A percentile compares a stretch with the other conserved stretches of the same genome.
phyloP scores from a whole-genome alignment of 257 asterid species.

The Coffea eugenioides region DNA sequence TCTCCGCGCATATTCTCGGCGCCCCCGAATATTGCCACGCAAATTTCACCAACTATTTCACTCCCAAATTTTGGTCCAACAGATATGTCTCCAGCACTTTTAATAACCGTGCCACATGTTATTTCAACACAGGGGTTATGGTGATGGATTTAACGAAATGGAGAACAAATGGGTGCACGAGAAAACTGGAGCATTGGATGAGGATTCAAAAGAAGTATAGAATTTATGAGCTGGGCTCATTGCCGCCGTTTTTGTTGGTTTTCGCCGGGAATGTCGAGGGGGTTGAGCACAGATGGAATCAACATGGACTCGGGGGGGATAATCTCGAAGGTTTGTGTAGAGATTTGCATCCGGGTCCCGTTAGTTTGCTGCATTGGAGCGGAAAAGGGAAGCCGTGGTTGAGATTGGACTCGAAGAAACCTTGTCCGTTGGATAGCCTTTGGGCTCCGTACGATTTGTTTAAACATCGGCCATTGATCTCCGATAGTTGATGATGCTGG shows the following conservation, averaged over 20 bases:
- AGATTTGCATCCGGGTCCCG: slow-evolving; percentile 82
- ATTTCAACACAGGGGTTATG: slow-evolving; percentile 95
- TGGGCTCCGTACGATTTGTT: slow-evolving; percentile 81
- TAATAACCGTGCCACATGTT: slow-evolving; percentile 48
- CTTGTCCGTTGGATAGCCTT: slow-evolving; percentile 73
- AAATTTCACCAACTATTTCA: slow-evolving; percentile 70
- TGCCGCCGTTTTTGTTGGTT: slow-evolving; percentile 69
- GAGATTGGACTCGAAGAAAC: slow-evolving; percentile 63
- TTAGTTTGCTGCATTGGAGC: slow-evolving; percentile 84
- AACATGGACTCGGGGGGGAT: slow-evolving; percentile 87
- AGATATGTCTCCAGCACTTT: slow-evolving; percentile 41
- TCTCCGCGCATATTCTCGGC: slow-evolving; percentile 53
- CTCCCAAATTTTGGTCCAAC: slow-evolving; percentile 62
- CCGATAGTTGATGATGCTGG: slow-evolving; percentile 42
- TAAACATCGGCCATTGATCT: slow-evolving; percentile 48
- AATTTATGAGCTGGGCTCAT: slow-evolving; percentile 69
- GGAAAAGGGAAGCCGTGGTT: slow-evolving; percentile 95
- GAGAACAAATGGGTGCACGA: slow-evolving; percentile 47
- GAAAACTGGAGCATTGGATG: slow-evolving; percentile 81
- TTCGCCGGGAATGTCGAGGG: slow-evolving; percentile 65
- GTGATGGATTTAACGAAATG: slow-evolving; percentile 62
- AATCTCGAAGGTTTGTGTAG: slow-evolving; percentile 69
- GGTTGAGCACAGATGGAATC: slow-evolving; percentile 86
- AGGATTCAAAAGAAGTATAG: slow-evolving; percentile 52
- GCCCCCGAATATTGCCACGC: slow-evolving; percentile 90